Evolutionary conservation across 1,284 basidiomycete genomes (phyloP).

Genomic region (Heterobasidion parviporum): DNA sequence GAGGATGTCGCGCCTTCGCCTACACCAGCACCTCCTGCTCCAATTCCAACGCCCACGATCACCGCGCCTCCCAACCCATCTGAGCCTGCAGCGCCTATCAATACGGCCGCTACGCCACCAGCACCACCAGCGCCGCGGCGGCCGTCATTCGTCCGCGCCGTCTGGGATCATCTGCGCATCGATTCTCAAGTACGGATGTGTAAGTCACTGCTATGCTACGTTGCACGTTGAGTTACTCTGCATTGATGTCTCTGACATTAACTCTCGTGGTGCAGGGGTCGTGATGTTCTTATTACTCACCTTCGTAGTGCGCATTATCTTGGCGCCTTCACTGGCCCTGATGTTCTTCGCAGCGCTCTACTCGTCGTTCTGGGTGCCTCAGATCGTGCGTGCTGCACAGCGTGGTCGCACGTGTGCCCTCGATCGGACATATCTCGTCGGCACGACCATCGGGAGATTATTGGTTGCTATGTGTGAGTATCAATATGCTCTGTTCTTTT

Average conservation of each 20-base stretch:
- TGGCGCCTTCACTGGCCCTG: constrained; percentile 64
- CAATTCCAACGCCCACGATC: constrained; percentile 14
- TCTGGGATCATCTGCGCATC: constrained; percentile 49
- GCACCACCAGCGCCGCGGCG: constrained; percentile 12
- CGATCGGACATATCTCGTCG: constrained; percentile 65
- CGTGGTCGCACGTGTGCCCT: constrained; percentile 68
- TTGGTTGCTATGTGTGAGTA: constrained; percentile 70
- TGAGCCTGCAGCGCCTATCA: not conserved
- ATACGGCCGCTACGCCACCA: constrained; percentile 2
- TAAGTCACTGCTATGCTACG: constrained; percentile 23
- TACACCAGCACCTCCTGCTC: constrained; percentile 16
- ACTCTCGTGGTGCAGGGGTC: constrained; percentile 38
- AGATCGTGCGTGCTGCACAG: constrained; percentile 71
- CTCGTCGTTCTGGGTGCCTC: constrained; percentile 75
- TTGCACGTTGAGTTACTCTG: not conserved
- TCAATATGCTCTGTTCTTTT: not conserved
- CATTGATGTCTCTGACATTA: not conserved
- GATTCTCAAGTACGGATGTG: constrained; percentile 69
- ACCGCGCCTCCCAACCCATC: not conserved
- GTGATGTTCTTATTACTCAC: constrained; percentile 59
- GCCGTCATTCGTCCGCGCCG: constrained; percentile 37
- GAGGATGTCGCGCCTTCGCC: constrained; percentile 41
- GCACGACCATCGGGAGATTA: constrained; percentile 65
- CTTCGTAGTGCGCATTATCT: constrained; percentile 63
- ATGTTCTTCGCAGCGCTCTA: constrained; percentile 68